Evolutionary conservation across 805 yeast species (phyloP), one percentile per base, ranked within the genome.

Genomic region (Schizosaccharomyces japonicus): DNA sequence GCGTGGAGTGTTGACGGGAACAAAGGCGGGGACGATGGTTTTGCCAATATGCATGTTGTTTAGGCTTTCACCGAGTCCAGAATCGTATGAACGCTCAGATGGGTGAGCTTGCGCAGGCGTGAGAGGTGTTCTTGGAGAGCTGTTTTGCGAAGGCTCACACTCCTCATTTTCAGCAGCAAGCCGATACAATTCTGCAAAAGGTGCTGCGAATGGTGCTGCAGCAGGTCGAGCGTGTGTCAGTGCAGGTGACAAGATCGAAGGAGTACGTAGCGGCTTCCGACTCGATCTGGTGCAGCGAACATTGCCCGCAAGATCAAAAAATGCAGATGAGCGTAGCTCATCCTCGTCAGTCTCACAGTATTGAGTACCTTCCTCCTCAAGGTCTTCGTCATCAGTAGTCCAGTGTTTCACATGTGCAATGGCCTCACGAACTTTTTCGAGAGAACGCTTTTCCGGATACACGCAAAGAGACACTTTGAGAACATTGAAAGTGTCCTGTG

Each of bases 391-490:
- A 62, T 85, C 95, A 51, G 81, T 72, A 7, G 95, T 82, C 62
- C 85, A 76, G 52, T 69, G 75, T 48, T 72, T 71, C 29, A 82
- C 69, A 47, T 66, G 68, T 21, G 62, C 56, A 47, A 87, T 62
- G 53, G 81, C 87, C 3, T 62, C 59, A 53, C 72, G 73, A 68
- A 84, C 73, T 48, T 64, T 63, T 1, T 58, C 57, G 50, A 87
- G 64, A 55, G 77, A 76, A 57, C 96, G 75, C 62, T 85, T 82
- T 26, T 70, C 69, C 0, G 96, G 96, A 63, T 85, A 94, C 49
- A 87, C 71, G 10, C 92, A 78, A 49, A 87, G 66, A 51, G 80
- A 70, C 53, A 73, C 72, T 49, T 94, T 71, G 57, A 85, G 68
- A 0, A 81, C 92, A n/a, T 78, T 73, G 58, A 83, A 87, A 56